These are phyloP conservation scores for Acorus calamus DNA, from an alignment of 106 monocot species.

Conservation along the genomic window DNA sequence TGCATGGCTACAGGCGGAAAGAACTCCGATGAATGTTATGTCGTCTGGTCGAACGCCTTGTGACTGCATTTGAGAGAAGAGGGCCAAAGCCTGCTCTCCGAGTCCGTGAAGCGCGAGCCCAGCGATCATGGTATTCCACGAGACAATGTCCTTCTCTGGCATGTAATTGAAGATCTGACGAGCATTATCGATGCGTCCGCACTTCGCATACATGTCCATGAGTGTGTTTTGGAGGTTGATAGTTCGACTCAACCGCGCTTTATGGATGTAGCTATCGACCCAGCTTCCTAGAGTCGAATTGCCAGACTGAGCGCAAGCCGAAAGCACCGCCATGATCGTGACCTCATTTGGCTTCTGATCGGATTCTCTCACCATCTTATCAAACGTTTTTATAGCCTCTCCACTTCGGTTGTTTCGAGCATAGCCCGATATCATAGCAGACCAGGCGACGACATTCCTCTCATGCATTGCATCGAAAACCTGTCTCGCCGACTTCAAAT, in stretches of 20 bases:
- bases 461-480: background rate
- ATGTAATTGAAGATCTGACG: background rate
- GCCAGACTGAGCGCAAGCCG: constrained; percentile 14
- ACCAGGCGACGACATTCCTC: constrained; percentile 20
- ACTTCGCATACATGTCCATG: constrained; percentile 4
- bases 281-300: constrained; percentile 14
- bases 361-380: constrained; percentile 13
- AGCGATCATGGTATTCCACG: constrained; percentile 24
- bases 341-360: constrained; percentile 6
- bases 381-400: constrained; percentile 16
- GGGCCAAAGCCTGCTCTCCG: constrained; percentile 13
- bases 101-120: constrained; percentile 21
- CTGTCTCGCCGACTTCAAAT: background rate
- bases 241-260: background rate
- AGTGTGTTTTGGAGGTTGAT: background rate
- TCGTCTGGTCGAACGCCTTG: constrained; percentile 7
- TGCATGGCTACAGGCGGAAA: constrained; percentile 22
- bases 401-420: constrained; percentile 1
- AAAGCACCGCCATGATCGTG: constrained; percentile 16
- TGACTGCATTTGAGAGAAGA: constrained; percentile 16
- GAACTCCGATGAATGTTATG: constrained; percentile 9
- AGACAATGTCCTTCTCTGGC: background rate
- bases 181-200: constrained; percentile 3
- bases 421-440: constrained; percentile 22
- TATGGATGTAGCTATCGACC: constrained; percentile 9